Evolutionary conservation across 257 asterid genomes (phyloP), one percentile per base, ranked within the genome.

Genomic region (Rubia yunnanensis): DNA sequence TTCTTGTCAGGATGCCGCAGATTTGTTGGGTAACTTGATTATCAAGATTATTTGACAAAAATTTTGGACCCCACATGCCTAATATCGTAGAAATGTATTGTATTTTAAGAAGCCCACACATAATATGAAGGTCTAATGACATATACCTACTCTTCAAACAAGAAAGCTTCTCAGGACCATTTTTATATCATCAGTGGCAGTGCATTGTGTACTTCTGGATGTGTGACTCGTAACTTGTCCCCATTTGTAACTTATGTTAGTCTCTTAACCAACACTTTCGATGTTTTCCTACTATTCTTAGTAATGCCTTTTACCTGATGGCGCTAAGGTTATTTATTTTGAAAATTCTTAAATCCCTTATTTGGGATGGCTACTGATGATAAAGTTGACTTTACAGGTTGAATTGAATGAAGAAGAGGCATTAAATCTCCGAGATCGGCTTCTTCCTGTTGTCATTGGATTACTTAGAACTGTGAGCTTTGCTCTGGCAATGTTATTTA

Each of bases 381-480:
- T 35, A 30, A 20, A 53, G 26, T 26, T 34, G 34, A 56, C 59
- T 49, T 71, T 86, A 63, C 91, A 92, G 98, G 92, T 76, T 78
- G 75, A 75, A 70, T 67, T 83, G 81, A 89, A 87, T 74, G 97
- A 92, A 79, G 99, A 89, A 69, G 85, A 84, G 67, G 66, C 79
- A 48, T 82, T 87, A 36, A 80, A 85, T 79, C 85, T 89, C 65
- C 87, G 81, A 64, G 99, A 89, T 70, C 94, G 83, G 76, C 90
- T 92, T 75, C 97, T 92, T 72, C 97, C 99, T 65, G 82, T 89
- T 75, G 77, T 88, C 70, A 86, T 92, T 80, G 99, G 99, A 74
- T 83, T 92, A 82, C 96, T 92, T 70, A 83, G 97, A 85, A 92
- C 99, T 44, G 97, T 91, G 82, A 83, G 97, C 78, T 63, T 48